These are phyloP conservation scores for Hirschioporus abietinus DNA, from an alignment of 768 basidiomycete genomes.

Conservation along the genomic window DNA sequence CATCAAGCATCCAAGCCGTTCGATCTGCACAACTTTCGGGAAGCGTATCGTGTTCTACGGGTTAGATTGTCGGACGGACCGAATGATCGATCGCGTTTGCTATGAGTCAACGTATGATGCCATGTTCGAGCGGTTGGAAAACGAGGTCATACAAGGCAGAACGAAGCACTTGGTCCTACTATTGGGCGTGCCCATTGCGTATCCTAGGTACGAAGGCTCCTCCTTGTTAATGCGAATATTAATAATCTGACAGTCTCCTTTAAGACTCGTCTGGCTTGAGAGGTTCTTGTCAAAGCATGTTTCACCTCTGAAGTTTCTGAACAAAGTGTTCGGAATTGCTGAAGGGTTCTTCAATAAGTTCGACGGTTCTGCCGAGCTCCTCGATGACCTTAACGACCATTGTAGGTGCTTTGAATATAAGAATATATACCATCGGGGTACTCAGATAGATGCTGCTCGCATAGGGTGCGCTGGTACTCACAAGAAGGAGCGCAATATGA, in stretches of 20 bases:
- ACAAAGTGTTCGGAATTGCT: constrained; percentile 13
- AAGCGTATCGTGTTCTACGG: constrained; percentile 15
- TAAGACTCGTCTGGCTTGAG: constrained; percentile 3
- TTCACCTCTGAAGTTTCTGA: constrained; percentile 6
- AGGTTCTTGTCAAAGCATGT: constrained; percentile 3
- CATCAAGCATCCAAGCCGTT: constrained; percentile 9
- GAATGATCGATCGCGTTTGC: constrained; percentile 12
- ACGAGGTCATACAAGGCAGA: constrained; percentile 7
- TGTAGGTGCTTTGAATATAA: constrained; percentile 8
- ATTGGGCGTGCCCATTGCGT: constrained; percentile 15
- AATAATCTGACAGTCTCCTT: background rate
- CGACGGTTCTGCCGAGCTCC: constrained; percentile 13
- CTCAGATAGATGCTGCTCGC: background rate
- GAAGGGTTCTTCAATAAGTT: constrained; percentile 14
- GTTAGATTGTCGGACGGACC: constrained; percentile 13
- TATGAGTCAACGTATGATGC: constrained; percentile 14
- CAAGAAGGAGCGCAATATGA: constrained; percentile 36
- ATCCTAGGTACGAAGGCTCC: constrained; percentile 12
- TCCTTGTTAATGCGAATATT: constrained; percentile 7
- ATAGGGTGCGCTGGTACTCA: constrained; percentile 19
- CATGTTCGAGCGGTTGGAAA: constrained; percentile 12
- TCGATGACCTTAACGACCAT: constrained; percentile 15
- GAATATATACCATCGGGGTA: background rate
- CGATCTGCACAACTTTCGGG: constrained; percentile 14
- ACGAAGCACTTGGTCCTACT: constrained; percentile 13